A percentile compares a stretch with the other conserved stretches of the same genome.
phyloP scores from a whole-genome alignment of 1,284 basidiomycete species.

The Sanghuangporus weigelae region DNA sequence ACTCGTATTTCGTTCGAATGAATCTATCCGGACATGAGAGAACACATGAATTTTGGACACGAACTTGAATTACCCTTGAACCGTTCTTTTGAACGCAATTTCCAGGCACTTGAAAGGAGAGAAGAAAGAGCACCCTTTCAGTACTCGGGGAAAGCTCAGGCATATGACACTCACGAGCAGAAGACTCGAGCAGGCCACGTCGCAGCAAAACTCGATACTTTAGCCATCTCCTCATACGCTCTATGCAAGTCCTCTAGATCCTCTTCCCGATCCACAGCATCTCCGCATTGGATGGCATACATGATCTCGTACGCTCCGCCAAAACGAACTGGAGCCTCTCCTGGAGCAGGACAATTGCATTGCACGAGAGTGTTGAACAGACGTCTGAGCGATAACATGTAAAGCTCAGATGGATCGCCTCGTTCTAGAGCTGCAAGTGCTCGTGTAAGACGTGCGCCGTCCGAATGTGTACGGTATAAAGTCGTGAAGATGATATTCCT shows the following conservation, averaged over 20 bases:
- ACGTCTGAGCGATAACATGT: neutral
- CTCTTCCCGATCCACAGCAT: neutral
- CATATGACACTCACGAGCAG: slow-evolving; percentile 3
- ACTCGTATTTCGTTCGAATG: slow-evolving; percentile 17
- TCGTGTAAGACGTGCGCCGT: slow-evolving; percentile 1
- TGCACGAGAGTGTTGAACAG: neutral
- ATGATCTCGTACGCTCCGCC: slow-evolving; percentile 11
- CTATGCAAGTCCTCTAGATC: neutral
- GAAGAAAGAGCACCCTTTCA: no score
- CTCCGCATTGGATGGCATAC: slow-evolving; percentile 12
- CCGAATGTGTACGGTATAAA: slow-evolving; percentile 16
- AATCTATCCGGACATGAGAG: neutral
- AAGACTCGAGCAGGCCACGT: neutral
- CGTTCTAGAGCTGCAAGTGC: slow-evolving; percentile 17
- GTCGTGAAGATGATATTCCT: slow-evolving; percentile 11
- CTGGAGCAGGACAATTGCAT: slow-evolving; percentile 9
- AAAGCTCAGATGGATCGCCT: slow-evolving; percentile 18
- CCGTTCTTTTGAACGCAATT: slow-evolving; percentile 9
- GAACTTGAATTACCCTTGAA: slow-evolving; percentile 4
- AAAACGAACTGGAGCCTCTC: slow-evolving; percentile 12
- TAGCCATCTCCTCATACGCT: slow-evolving; percentile 8
- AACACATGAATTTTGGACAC: neutral
- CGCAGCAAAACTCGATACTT: slow-evolving; percentile 6
- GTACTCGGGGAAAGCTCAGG: neutral
- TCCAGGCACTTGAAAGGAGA: slow-evolving; percentile 5